Conservation (phyloP, 139 green algal genomes). For the Nannochloris sp. region DNA sequence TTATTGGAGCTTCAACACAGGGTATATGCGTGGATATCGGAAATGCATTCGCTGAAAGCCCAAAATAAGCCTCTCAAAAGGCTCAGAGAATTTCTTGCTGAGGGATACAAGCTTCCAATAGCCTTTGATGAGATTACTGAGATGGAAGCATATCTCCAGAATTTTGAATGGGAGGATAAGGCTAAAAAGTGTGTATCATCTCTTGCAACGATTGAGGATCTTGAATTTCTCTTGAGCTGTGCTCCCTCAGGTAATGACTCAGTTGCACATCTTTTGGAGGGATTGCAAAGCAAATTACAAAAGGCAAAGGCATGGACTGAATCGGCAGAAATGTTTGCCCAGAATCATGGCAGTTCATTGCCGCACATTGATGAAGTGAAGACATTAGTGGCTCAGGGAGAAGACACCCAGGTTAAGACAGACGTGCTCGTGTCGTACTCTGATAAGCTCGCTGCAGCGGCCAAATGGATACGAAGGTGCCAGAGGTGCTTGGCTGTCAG, state of each 20-base stretch:
- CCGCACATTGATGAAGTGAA: slow-evolving; percentile 25
- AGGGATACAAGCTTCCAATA: slow-evolving; percentile 29
- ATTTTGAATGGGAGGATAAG: slow-evolving; percentile 40
- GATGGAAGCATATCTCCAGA: slow-evolving; percentile 26
- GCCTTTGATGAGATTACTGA: slow-evolving; percentile 34
- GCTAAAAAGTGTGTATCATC: slow-evolving; percentile 21
- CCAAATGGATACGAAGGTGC: slow-evolving; percentile 13
- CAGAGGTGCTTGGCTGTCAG: neutral
- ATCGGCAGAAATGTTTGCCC: neutral
- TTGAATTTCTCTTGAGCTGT: too few species aligned
- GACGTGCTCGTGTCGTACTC: slow-evolving; percentile 17
- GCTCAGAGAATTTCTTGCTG: slow-evolving; percentile 2
- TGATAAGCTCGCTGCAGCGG: slow-evolving; percentile 7
- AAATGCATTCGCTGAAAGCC: neutral
- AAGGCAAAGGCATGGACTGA: neutral
- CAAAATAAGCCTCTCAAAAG: slow-evolving; percentile 28
- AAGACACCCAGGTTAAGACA: slow-evolving; percentile 19
- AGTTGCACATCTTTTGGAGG: too few species aligned
- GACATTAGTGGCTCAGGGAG: slow-evolving; percentile 14
- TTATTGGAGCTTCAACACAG: slow-evolving; percentile 21
- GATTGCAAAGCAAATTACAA: neutral
- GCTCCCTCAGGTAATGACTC: too few species aligned
- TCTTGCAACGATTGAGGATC: slow-evolving; percentile 6
- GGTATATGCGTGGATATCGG: slow-evolving; percentile 21
- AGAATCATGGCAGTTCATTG: neutral